Evolutionary conservation across 2,329 filamentous ascomycete species (phyloP).

Genomic region (Diplodia mutila): DNA sequence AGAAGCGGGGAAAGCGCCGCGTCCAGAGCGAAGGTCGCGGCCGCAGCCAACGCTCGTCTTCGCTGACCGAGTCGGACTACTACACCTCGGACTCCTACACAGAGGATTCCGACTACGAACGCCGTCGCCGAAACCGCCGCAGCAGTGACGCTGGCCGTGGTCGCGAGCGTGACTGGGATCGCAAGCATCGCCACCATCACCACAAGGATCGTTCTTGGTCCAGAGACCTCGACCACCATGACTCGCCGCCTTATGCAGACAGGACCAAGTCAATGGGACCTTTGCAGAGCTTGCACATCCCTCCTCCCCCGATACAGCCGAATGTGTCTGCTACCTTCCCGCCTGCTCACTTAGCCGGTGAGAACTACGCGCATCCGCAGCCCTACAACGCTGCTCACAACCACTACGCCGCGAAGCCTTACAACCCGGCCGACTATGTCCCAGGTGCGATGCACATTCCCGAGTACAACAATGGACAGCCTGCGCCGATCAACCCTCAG

Average conservation of each 20-base stretch:
- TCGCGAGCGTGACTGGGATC: slow-evolving; percentile 7
- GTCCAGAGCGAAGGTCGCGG: slow-evolving; percentile 26
- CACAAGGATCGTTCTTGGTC: slow-evolving; percentile 5
- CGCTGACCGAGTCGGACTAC: slow-evolving; percentile 16
- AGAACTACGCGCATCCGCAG: slow-evolving; percentile 29
- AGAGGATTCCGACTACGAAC: slow-evolving; percentile 26
- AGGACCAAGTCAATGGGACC: not conserved
- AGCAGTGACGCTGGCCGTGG: not conserved
- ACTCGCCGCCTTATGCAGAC: not conserved
- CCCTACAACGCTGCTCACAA: slow-evolving; percentile 14
- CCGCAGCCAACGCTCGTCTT: slow-evolving; percentile 17
- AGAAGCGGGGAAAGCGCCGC: slow-evolving; percentile 26
- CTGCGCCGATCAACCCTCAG: not conserved
- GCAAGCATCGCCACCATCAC: slow-evolving; percentile 9
- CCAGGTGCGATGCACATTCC: not conserved
- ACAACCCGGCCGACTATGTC: slow-evolving; percentile 39
- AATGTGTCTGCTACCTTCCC: slow-evolving; percentile 32
- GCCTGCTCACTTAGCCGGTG: slow-evolving; percentile 39
- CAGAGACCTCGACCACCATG: not conserved
- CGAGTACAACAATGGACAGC: slow-evolving; percentile 5
- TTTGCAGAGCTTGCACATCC: slow-evolving; percentile 30
- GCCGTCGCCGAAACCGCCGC: slow-evolving; percentile 12
- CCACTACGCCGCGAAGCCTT: slow-evolving; percentile 30
- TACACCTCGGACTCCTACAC: slow-evolving; percentile 26
- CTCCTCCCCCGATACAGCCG: slow-evolving; percentile 33